These are phyloP conservation scores for Paecilomyces variotii DNA, from an alignment of 2,329 filamentous ascomycete genomes.

Conservation along the genomic window DNA sequence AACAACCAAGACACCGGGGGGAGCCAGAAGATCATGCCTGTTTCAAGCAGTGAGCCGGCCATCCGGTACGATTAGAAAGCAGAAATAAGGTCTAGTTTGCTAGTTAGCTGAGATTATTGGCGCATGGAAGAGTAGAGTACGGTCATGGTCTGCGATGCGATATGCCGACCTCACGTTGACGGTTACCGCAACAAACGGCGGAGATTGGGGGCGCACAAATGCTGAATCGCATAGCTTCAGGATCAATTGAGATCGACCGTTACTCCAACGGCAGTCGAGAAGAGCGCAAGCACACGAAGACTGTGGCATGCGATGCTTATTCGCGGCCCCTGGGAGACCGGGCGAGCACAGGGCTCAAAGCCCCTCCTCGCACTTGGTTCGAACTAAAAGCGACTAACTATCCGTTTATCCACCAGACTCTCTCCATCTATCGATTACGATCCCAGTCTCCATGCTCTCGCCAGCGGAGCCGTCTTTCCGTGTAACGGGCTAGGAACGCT, in stretches of 20 bases:
- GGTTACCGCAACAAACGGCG: background rate
- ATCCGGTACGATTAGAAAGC: background rate
- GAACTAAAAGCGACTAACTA: background rate
- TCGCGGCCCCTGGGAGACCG: background rate
- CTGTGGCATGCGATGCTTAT: background rate
- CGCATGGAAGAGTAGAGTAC: background rate
- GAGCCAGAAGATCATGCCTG: background rate
- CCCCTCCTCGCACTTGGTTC: background rate
- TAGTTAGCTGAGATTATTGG: too few species aligned
- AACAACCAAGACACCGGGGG: background rate
- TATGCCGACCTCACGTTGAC: background rate
- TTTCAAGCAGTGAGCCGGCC: background rate
- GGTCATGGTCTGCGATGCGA: background rate
- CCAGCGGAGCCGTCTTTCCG: background rate
- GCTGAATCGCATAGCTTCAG: background rate
- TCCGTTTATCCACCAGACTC: background rate
- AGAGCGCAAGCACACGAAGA: background rate
- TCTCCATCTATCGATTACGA: background rate
- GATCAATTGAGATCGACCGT: background rate
- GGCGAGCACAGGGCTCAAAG: background rate
- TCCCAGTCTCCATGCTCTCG: background rate
- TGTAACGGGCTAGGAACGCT: background rate
- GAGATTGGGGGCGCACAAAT: background rate
- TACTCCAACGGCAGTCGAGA: background rate
- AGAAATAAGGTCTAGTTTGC: background rate